These are phyloP conservation scores for Dunaliella primolecta DNA, from an alignment of 139 green algal species.

Conservation along the genomic window DNA sequence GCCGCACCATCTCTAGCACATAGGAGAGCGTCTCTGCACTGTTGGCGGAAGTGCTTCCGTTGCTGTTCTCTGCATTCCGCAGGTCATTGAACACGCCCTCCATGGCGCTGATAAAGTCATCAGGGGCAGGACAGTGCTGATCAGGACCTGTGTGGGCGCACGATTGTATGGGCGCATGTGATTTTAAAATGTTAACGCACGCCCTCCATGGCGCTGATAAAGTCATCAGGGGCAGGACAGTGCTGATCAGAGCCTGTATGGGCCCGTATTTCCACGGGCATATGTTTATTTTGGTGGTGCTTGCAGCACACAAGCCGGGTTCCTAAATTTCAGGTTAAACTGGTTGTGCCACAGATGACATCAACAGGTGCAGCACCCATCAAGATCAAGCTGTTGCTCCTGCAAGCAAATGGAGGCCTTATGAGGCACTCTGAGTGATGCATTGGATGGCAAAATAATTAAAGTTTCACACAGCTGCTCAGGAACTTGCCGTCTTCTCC, in stretches of 20 bases:
- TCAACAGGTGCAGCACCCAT: too few species aligned
- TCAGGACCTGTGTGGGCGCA: conserved; percentile 29
- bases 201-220: conserved; percentile 49
- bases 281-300: too few species aligned
- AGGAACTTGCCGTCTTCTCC: too few species aligned
- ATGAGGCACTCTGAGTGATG: too few species aligned
- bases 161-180: neutral
- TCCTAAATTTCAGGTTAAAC: too few species aligned
- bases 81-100: conserved; percentile 50
- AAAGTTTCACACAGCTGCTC: too few species aligned
- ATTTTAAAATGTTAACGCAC: too few species aligned
- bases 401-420: too few species aligned
- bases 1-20: conserved; percentile 70
- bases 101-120: conserved; percentile 60
- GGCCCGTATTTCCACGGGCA: neutral
- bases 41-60: conserved; percentile 28
- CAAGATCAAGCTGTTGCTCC: too few species aligned
- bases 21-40: conserved; percentile 68
- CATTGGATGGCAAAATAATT: too few species aligned
- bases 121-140: conserved; percentile 71
- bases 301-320: too few species aligned
- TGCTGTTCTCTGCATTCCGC: conserved; percentile 18
- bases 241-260: conserved; percentile 53
- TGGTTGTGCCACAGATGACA: too few species aligned
- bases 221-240: conserved; percentile 68